A percentile compares a stretch with the other conserved stretches of the same genome.
These are phyloP conservation scores for Diplogelasinospora grovesii DNA, from an alignment of 495 filamentous ascomycete species.

Conservation along the genomic window DNA sequence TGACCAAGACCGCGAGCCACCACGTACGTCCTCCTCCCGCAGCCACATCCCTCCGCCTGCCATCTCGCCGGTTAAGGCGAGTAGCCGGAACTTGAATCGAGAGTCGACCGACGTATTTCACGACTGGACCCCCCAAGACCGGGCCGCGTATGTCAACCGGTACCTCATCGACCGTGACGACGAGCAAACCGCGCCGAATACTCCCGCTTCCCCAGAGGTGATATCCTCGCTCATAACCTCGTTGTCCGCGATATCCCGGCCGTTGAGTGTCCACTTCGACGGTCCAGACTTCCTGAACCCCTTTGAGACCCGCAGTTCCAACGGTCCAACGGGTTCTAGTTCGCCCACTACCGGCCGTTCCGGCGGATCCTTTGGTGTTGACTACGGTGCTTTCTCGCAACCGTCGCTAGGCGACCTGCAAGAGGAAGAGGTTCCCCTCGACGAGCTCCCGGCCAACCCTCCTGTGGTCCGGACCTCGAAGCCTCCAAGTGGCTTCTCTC, in stretches of 20 bases:
- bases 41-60: constrained; percentile 10
- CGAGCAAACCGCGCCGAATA: constrained; percentile 13
- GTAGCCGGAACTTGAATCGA: constrained; percentile 15
- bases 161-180: constrained; percentile 22
- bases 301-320: constrained; percentile 26
- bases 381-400: constrained; percentile 54
- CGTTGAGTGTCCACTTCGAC: constrained; percentile 69
- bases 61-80: constrained; percentile 8
- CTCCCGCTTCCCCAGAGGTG: constrained; percentile 80
- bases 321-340: constrained; percentile 42
- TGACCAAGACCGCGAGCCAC: constrained; percentile 10
- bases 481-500: constrained; percentile 64
- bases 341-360: too few species aligned
- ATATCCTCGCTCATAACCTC: constrained; percentile 92
- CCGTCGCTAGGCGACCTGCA: constrained; percentile 43
- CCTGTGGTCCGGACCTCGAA: constrained; percentile 84
- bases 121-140: constrained; percentile 24
- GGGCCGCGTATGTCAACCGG: constrained; percentile 22
- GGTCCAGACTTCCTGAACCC: constrained; percentile 21
- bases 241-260: constrained; percentile 75
- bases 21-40: constrained; percentile 5
- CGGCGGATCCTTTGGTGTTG: constrained; percentile 62
- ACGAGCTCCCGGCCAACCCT: constrained; percentile 62
- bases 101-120: constrained; percentile 21
- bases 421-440: constrained; percentile 52